Conservation (phyloP, 2,329 filamentous ascomycete genomes). For the Colletotrichum sp. region DNA sequence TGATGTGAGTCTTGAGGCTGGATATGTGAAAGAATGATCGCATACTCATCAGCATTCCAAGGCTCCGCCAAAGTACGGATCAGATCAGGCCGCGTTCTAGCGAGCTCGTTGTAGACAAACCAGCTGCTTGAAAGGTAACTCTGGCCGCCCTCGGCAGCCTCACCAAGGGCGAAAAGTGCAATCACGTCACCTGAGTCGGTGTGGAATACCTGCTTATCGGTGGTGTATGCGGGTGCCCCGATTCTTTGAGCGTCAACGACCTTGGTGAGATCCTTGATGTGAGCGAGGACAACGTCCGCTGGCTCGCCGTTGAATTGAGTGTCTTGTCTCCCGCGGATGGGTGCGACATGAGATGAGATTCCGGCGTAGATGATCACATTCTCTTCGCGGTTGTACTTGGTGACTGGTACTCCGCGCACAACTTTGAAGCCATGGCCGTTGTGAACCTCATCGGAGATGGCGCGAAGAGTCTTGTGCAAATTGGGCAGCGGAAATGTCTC, state of each 20-base stretch:
- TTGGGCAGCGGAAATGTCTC: conserved; percentile 61
- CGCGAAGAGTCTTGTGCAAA: conserved; percentile 54
- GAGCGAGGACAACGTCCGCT: conserved; percentile 59
- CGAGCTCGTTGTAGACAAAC: conserved; percentile 68
- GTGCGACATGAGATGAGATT: conserved; percentile 62
- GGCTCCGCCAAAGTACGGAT: conserved; percentile 59
- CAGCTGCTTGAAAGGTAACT: conserved; percentile 64
- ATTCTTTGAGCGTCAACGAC: conserved; percentile 43
- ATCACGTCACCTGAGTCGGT: conserved; percentile 66
- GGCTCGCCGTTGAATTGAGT: conserved; percentile 46
- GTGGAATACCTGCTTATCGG: conserved; percentile 68
- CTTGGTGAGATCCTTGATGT: conserved; percentile 66
- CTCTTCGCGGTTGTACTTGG: conserved; percentile 58
- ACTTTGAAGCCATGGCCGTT: conserved; percentile 66
- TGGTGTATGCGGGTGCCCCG: conserved; percentile 63
- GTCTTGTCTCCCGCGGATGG: conserved; percentile 59
- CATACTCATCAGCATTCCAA: conserved; percentile 52
- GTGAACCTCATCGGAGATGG: conserved; percentile 60
- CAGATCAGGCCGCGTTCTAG: conserved; percentile 61
- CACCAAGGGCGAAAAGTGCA: conserved; percentile 60
- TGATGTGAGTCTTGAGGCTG: not conserved
- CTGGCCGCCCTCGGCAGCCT: conserved; percentile 57
- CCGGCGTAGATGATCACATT: conserved; percentile 66
- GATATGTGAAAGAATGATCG: not conserved
- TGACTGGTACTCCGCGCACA: conserved; percentile 60